Evolutionary conservation across 2,329 filamentous ascomycete genomes (phyloP).

Genomic region (Penicillium sp.): DNA sequence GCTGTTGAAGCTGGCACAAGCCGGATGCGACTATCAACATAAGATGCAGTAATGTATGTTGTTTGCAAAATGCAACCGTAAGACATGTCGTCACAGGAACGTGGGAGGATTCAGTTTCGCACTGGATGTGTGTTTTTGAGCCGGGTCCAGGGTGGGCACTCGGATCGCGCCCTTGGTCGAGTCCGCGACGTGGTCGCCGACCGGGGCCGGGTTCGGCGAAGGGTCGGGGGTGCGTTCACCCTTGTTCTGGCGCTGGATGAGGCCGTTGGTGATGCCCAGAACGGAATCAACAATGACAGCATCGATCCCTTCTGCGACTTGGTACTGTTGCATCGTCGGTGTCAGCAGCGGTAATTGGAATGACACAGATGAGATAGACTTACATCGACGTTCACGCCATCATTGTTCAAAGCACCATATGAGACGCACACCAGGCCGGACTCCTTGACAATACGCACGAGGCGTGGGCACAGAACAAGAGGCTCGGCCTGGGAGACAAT

Average conservation of each 20-base stretch:
- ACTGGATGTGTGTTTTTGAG: slow-evolving; percentile 18
- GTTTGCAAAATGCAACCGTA: slow-evolving; percentile 4
- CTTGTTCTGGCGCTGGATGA: slow-evolving; percentile 55
- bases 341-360: no score
- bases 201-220: slow-evolving; percentile 22
- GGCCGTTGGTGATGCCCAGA: slow-evolving; percentile 83
- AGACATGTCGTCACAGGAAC: slow-evolving; percentile 6
- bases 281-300: slow-evolving; percentile 97
- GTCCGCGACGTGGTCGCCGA: slow-evolving; percentile 3
- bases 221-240: slow-evolving; percentile 25
- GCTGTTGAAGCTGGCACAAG: slow-evolving; percentile 23
- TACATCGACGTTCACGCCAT: slow-evolving; percentile 80
- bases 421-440: slow-evolving; percentile 90
- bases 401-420: slow-evolving; percentile 89
- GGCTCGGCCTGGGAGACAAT: slow-evolving; percentile 87
- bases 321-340: slow-evolving; percentile 59
- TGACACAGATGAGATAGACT: slow-evolving; percentile 28
- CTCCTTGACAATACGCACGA: slow-evolving; percentile 92
- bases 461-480: slow-evolving; percentile 79
- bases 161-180: slow-evolving; percentile 15
- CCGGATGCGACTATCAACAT: slow-evolving; percentile 17
- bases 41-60: slow-evolving; percentile 14
- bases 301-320: slow-evolving; percentile 94
- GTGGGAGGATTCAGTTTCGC: slow-evolving; percentile 6
- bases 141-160: slow-evolving; percentile 29